Evolutionary conservation across 805 yeast species (phyloP).

Genomic region (Yarrowia sp.): DNA sequence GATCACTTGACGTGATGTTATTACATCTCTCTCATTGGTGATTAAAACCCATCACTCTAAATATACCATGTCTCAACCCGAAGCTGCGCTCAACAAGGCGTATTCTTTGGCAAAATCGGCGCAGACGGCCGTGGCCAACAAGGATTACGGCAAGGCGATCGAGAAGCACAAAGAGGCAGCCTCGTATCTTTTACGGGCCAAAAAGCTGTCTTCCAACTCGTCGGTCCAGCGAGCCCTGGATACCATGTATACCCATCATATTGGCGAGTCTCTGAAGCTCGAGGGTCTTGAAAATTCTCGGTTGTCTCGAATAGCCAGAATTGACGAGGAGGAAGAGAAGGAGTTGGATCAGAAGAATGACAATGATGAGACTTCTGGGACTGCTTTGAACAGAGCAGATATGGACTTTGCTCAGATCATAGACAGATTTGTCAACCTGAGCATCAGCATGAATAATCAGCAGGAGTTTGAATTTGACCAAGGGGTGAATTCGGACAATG

Average conservation of each 20-base stretch:
- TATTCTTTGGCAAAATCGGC: constrained; percentile 35
- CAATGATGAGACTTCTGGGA: too few species aligned
- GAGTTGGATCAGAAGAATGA: not conserved
- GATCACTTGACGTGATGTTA: too few species aligned
- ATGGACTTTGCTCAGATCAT: constrained; percentile 26
- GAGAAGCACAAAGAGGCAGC: constrained; percentile 37
- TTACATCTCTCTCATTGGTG: too few species aligned
- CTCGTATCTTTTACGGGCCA: not conserved
- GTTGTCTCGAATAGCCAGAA: constrained; percentile 1
- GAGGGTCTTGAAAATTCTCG: constrained; percentile 24
- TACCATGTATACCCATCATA: constrained; percentile 11
- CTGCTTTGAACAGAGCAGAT: not conserved
- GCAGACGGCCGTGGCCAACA: constrained; percentile 2
- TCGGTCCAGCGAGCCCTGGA: constrained; percentile 6
- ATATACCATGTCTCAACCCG: constrained; percentile 20
- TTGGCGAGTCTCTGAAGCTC: constrained; percentile 6
- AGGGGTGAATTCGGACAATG: not conserved
- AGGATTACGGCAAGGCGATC: constrained; percentile 22
- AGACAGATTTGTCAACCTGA: constrained; percentile 20
- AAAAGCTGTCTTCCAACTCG: not conserved
- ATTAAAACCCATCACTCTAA: too few species aligned
- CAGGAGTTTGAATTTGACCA: constrained; percentile 16
- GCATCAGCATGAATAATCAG: constrained; percentile 26
- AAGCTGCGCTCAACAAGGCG: constrained; percentile 36
- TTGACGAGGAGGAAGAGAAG: constrained; percentile 23